Evolutionary conservation across 306 rosid species (phyloP).

Genomic region (Prunus davidiana): DNA sequence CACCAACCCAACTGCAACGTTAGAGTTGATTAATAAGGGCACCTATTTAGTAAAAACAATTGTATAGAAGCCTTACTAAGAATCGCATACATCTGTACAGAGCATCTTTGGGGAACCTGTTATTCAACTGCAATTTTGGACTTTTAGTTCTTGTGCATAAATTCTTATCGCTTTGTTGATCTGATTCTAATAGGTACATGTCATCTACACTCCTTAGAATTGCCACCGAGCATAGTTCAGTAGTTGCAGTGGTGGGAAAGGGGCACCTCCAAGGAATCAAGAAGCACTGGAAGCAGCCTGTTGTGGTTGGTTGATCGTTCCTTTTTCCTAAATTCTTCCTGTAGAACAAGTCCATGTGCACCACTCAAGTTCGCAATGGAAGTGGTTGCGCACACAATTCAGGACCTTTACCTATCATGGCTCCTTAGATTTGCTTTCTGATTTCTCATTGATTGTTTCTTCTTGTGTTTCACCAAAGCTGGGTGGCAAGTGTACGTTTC

Average conservation of each 20-base stretch:
- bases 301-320: slow-evolving; percentile 50
- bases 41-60: background rate
- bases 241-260: slow-evolving; percentile 93
- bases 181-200: slow-evolving; percentile 61
- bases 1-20: background rate
- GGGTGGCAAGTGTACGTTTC: background rate
- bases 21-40: background rate
- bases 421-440: background rate
- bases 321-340: background rate
- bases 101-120: background rate
- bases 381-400: background rate
- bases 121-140: background rate
- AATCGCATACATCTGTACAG: background rate
- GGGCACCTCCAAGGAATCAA: slow-evolving; percentile 91
- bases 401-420: background rate
- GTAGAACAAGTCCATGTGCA: background rate
- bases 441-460: slow-evolving; percentile 3
- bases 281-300: slow-evolving; percentile 85
- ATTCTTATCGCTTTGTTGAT: background rate
- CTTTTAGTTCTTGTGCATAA: background rate
- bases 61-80: background rate
- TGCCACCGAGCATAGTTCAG: slow-evolving; percentile 61
- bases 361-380: background rate
- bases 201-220: slow-evolving; percentile 61
- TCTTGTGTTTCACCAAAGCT: background rate